These are phyloP conservation scores for Chaetoceros tenuissimus DNA, from an alignment of 108 stramenopile genomes.

Conservation along the genomic window DNA sequence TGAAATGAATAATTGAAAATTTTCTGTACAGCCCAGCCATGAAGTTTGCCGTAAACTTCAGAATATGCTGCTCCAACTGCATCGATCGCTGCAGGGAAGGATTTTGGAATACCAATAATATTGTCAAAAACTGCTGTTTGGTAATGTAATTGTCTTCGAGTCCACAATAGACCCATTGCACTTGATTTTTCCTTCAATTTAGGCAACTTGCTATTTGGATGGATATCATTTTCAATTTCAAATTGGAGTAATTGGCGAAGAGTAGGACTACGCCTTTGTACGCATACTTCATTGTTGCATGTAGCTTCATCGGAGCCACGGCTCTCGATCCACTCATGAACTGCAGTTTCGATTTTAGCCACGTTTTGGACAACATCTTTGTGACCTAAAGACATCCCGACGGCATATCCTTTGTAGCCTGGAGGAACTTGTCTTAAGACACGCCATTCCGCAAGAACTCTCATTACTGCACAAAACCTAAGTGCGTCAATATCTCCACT, in stretches of 20 bases:
- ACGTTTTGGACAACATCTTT: conserved; percentile 74
- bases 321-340: conserved; percentile 32
- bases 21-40: conserved; percentile 64
- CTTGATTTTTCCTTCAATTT: conserved; percentile 45
- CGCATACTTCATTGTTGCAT: neutral
- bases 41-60: conserved; percentile 54
- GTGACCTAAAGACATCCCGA: conserved; percentile 61
- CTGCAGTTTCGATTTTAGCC: conserved; percentile 58
- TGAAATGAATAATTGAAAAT: conserved; percentile 62
- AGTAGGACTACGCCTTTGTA: conserved; percentile 25
- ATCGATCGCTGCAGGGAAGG: conserved; percentile 22
- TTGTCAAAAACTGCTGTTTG: conserved; percentile 53
- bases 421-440: conserved; percentile 62
- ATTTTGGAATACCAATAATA: conserved; percentile 27
- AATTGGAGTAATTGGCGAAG: conserved; percentile 39
- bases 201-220: conserved; percentile 38
- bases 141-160: conserved; percentile 49
- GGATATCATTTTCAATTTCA: conserved; percentile 33
- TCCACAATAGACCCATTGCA: conserved; percentile 66
- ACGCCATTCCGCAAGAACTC: conserved; percentile 72
- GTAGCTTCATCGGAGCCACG: neutral
- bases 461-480: conserved; percentile 52
- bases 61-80: conserved; percentile 54
- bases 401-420: conserved; percentile 61
- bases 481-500: conserved; percentile 47